Conservation (phyloP, 192 early-diverging fungal species). For the Anaeromyces robustus region DNA sequence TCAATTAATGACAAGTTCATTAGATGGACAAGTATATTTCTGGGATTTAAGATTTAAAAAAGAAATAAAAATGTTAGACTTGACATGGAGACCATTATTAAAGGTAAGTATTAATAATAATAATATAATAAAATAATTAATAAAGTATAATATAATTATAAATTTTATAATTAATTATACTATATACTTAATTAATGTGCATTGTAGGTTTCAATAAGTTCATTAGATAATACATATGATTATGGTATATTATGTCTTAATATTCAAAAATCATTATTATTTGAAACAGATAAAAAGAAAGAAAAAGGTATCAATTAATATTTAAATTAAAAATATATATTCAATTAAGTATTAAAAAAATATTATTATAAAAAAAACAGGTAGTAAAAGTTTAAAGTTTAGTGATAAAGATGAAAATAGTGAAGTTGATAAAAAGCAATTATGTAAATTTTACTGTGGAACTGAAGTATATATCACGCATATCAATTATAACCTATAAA, state of each 20-base stretch:
- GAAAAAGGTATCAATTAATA: constrained; percentile 5
- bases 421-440: background rate
- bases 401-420: background rate
- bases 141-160: too few species aligned
- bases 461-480: constrained; percentile 13
- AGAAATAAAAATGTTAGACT: constrained; percentile 30
- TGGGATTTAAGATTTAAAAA: constrained; percentile 47
- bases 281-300: constrained; percentile 6
- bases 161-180: too few species aligned
- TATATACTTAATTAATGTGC: too few species aligned
- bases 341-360: too few species aligned
- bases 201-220: constrained; percentile 30
- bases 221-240: constrained; percentile 45
- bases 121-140: too few species aligned
- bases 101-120: too few species aligned
- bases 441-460: constrained; percentile 33
- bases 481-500: too few species aligned
- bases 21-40: constrained; percentile 35
- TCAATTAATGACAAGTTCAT: constrained; percentile 32
- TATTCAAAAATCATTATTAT: constrained; percentile 5
- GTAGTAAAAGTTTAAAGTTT: constrained; percentile 9
- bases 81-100: constrained; percentile 40
- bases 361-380: background rate
- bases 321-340: too few species aligned
- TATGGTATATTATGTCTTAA: constrained; percentile 19